These are phyloP conservation scores for Monosporascus cannonballus DNA, from an alignment of 2,329 filamentous ascomycete species.

Conservation along the genomic window DNA sequence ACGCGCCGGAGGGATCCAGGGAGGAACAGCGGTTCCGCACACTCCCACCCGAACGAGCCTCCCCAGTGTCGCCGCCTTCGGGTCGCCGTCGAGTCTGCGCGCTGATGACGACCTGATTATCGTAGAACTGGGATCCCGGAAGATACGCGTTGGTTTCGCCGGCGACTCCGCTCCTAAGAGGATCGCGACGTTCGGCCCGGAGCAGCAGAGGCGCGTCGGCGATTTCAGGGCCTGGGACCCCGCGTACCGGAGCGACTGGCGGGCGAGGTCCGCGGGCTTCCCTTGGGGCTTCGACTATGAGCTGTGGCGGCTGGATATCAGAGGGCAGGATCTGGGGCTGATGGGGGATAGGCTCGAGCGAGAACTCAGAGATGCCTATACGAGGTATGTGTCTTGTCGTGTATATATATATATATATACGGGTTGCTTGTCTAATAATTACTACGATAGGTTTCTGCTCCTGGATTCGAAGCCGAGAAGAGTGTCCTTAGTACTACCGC, in stretches of 20 bases:
- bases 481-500: constrained; percentile 69
- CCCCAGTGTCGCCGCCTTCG: constrained; percentile 48
- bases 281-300: constrained; percentile 62
- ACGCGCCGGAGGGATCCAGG: constrained; percentile 32
- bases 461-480: constrained; percentile 72
- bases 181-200: constrained; percentile 64
- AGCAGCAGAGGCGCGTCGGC: constrained; percentile 69
- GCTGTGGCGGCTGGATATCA: constrained; percentile 73
- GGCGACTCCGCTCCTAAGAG: constrained; percentile 75
- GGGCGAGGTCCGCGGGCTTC: constrained; percentile 37
- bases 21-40: constrained; percentile 44
- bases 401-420: too few species aligned
- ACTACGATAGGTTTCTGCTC: constrained; percentile 46
- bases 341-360: constrained; percentile 85
- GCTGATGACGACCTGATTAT: constrained; percentile 81
- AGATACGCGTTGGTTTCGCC: constrained; percentile 76
- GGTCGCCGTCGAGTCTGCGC: constrained; percentile 55
- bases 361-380: constrained; percentile 72
- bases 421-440: not conserved
- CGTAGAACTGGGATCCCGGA: constrained; percentile 75
- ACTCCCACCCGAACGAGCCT: constrained; percentile 47
- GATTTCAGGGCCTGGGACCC: constrained; percentile 71
- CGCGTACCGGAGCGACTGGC: constrained; percentile 43
- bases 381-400: constrained; percentile 54
- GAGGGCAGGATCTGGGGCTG: constrained; percentile 67